phyloP scores from a whole-genome alignment of 2,329 filamentous ascomycete genomes.

The Chrysoporthe puriensis region DNA sequence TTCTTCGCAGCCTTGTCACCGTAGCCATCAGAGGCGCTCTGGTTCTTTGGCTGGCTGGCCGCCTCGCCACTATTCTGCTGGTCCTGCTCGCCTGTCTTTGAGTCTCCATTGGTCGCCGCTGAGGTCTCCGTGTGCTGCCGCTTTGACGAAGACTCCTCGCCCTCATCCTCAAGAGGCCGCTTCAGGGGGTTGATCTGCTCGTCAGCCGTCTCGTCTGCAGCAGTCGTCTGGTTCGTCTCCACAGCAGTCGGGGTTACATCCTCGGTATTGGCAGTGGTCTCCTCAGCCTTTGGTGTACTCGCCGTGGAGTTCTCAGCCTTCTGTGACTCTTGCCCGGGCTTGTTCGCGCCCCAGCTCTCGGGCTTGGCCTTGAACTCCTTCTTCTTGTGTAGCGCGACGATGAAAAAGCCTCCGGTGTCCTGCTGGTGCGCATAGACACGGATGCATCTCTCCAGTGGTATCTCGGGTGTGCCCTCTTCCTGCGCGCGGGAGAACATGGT shows the following conservation, averaged over 20 bases:
- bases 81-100: conserved; percentile 13
- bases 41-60: conserved; percentile 27
- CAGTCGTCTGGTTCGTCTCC: conserved; percentile 26
- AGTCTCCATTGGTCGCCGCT: conserved; percentile 22
- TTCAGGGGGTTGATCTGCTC: conserved; percentile 19
- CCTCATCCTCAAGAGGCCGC: conserved; percentile 28
- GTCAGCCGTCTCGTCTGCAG: not conserved
- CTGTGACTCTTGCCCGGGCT: conserved; percentile 11
- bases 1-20: conserved; percentile 43
- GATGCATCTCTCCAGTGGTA: conserved; percentile 89
- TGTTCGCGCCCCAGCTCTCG: conserved; percentile 55
- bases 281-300: conserved; percentile 19
- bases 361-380: conserved; percentile 79
- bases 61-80: conserved; percentile 17
- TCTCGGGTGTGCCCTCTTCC: conserved; percentile 56
- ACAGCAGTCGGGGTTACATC: conserved; percentile 28
- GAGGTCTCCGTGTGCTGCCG: conserved; percentile 28
- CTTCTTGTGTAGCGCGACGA: conserved; percentile 90
- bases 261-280: conserved; percentile 11
- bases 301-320: conserved; percentile 17
- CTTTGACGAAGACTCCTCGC: conserved; percentile 22
- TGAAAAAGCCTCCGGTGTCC: conserved; percentile 97
- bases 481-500: conserved; percentile 79
- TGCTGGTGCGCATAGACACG: conserved; percentile 93
- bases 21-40: conserved; percentile 33